phyloP scores from a whole-genome alignment of 441 rosid genomes.

The Euphorbia celastroides region DNA sequence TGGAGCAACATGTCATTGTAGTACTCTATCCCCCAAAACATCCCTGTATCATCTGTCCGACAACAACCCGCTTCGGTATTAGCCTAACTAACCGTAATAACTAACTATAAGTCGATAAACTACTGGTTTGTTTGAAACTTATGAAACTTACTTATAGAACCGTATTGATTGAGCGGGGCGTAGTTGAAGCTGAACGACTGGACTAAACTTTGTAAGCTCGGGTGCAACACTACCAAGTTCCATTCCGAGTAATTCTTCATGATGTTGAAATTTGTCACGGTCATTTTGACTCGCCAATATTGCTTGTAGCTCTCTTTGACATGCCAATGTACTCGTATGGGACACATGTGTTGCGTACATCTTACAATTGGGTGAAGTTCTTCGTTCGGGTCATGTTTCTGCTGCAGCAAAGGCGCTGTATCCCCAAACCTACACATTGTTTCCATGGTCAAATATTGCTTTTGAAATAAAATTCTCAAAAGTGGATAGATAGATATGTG shows the following conservation, averaged over 20 bases:
- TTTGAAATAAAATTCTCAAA: too few species aligned
- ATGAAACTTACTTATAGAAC: conserved; percentile 43
- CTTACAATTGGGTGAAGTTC: conserved; percentile 36
- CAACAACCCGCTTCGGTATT: not conserved
- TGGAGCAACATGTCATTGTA: conserved; percentile 69
- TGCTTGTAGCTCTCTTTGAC: conserved; percentile 66
- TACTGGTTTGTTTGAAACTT: too few species aligned
- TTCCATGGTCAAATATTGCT: not conserved
- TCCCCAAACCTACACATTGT: conserved; percentile 35
- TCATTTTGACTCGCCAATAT: conserved; percentile 79
- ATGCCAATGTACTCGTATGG: conserved; percentile 81
- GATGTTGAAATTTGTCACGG: conserved; percentile 50
- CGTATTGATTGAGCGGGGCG: conserved; percentile 42
- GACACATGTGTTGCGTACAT: conserved; percentile 75
- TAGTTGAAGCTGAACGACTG: conserved; percentile 78
- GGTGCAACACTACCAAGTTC: conserved; percentile 77
- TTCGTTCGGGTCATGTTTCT: conserved; percentile 33
- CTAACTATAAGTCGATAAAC: not conserved
- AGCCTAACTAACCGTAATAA: not conserved
- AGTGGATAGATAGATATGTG: too few species aligned
- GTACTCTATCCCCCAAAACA: conserved; percentile 73
- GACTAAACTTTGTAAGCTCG: conserved; percentile 48
- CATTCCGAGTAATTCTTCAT: conserved; percentile 65
- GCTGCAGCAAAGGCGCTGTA: conserved; percentile 32
- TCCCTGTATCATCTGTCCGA: conserved; percentile 60